phyloP scores from a whole-genome alignment of 2,329 filamentous ascomycete species.

The Arthrinium phaeospermum region DNA sequence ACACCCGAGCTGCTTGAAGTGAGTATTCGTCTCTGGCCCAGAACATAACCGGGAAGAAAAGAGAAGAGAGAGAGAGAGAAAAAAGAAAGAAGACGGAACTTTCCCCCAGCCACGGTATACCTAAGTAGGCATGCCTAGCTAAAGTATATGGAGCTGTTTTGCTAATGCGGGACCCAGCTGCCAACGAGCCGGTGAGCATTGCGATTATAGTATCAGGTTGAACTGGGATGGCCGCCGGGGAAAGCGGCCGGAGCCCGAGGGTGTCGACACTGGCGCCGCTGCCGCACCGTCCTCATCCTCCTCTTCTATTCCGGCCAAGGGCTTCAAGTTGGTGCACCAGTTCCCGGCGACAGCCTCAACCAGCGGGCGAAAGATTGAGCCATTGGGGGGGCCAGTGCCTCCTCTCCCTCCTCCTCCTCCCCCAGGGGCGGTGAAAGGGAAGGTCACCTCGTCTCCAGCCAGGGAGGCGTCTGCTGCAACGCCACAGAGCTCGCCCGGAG shows the following conservation, averaged over 20 bases:
- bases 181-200: conserved; percentile 71
- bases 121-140: too few relatives aligned
- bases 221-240: conserved; percentile 80
- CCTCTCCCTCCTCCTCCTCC: not conserved
- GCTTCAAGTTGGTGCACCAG: conserved; percentile 45
- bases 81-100: not conserved
- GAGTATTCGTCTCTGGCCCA: conserved; percentile 25
- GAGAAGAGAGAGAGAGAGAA: too few relatives aligned
- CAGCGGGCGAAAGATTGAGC: conserved; percentile 38
- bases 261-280: conserved; percentile 36
- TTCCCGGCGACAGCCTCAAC: conserved; percentile 35
- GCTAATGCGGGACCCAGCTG: conserved; percentile 51
- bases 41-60: not conserved
- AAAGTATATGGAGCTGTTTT: not conserved
- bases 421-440: conserved; percentile 21
- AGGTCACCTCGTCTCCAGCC: conserved; percentile 20
- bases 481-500: conserved; percentile 30
- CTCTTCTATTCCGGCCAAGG: conserved; percentile 33
- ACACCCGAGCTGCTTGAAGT: conserved; percentile 73
- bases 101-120: not conserved
- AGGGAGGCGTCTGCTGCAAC: conserved; percentile 28
- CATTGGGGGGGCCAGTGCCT: conserved; percentile 28
- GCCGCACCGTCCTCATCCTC: conserved; percentile 22
- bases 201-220: conserved; percentile 81
- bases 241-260: conserved; percentile 54